Evolutionary conservation across 306 rosid genomes (phyloP), one percentile per base, ranked within the genome.

Genomic region (Arachis hypogaea): DNA sequence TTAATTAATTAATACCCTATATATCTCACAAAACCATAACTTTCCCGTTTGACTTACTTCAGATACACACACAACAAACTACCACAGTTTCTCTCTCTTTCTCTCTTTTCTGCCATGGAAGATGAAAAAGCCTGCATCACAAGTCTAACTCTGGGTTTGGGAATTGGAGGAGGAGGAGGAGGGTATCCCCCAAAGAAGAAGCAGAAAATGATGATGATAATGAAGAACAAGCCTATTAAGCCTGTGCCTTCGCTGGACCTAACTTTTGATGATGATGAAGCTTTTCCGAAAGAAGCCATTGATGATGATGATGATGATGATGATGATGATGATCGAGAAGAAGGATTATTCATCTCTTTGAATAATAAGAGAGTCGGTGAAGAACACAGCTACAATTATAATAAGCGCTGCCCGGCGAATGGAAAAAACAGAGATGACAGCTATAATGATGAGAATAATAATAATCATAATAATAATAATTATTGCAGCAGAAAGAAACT

Each of bases 401-500:
- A 33, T 33, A 33, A 33, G 38, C 55, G 68, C 0, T 28, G 44
- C 57, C 45, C 71, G 14, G 14, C 14, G 7, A 43, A 59, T 74
- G 71, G 47, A 75, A 52, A 50, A 10, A 74, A 68, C 41, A 59
- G 60, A 67, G 57, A 75, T 46, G 11, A 30, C 74, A 67, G 46
- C 62, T 66, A 41, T 79, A 56, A 7, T 65, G 72, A 43, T 9
- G 28, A 22, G 28, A 57, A 76, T 6, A 49, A 33, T 33, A 33
- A 33, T 33, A 33, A 33, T 33, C 0, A 33, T 30, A 56, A 76
- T 6, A 49, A 30, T 30, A 30, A 30, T 30, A 30, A 30, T 33
- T 33, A 33, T 33, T 33, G 60, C 12, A 68, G 63, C 68, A 80
- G 89, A 61, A 93, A 86, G 85, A 93, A 93, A 75, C 79, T 91